Evolutionary conservation across 169 alveolate species (phyloP), one percentile per base, ranked within the genome.

Genomic region (Cryptosporidium ubiquitum): DNA sequence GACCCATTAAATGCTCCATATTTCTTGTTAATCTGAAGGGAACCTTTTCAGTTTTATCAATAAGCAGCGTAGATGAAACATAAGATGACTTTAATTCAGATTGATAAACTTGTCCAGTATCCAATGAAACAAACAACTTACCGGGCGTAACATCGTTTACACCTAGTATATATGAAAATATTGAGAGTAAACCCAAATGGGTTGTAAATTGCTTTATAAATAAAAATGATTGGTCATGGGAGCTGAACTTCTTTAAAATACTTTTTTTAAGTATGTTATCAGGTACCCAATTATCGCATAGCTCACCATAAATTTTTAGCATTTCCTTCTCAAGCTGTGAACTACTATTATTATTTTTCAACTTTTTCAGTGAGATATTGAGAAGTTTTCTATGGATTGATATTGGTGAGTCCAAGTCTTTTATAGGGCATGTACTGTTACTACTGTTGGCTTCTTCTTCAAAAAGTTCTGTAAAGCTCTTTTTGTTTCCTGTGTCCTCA

Each of bases 11-110:
- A 37, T 74, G 35, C 70, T 93, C 93, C 66, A 95, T 92, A 85
- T 95, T 95, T 51, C 96, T 84, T 1, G 97, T 94, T 23, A 94
- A 85, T 37, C 97, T 79, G 85, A 95, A 95, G 39, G 95, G 95
- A 23, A 92, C 93, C 37, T 66, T 79, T 51, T 79, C 89, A 33
- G 75, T 42, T 31, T 49, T 79, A 5, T 79, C 89, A 44, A 79
- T 66, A 14, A 79, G 57, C 51, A 92, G 44, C 10, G 91, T 71
- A 5, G 91, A 40, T 14, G 92, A 70, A 33, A 75, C 91, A 52
- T 84, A 91, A 37, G 84, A 85, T 0, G 94, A 86, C 42, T 91
- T 91, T 44, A 92, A 44, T 44, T 91, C 94, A 0, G 85, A 71
- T 70, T 92, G 94, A 35, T 69, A 58, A 31, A 91, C 91, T 7